Evolutionary conservation across 163 green algal genomes (phyloP), one percentile per base, ranked within the genome.

Genomic region (Chloromonas sp.): DNA sequence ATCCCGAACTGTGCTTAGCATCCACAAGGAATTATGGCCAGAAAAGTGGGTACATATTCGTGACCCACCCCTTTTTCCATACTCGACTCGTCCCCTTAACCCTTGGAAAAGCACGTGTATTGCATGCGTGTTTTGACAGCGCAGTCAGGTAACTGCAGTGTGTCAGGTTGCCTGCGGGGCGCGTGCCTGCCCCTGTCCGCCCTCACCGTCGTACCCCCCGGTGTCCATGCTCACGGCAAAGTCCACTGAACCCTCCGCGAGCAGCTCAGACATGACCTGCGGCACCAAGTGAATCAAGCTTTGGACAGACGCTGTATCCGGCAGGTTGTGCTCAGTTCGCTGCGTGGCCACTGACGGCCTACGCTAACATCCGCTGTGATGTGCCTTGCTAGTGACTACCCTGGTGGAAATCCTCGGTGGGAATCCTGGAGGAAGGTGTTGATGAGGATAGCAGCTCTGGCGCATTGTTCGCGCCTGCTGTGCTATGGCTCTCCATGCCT

Each of bases 141-240:
- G 36, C 36, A 36, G 36, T 36, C 36, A 36, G 36, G 36, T 36
- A 36, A 36, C 36, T 36, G 36, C 36, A 36, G 36, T 36, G 36
- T 36, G 36, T 36, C 36, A 36, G 36, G 36, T 36, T 36, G 36
- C 36, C 36, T 36, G 36, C 36, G 36, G 36, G 36, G 36, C 36
- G 36, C 36, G 36, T 36, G 80, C 60, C 59, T n/a, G 2, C 3
- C 57, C 57, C 3, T 58, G 3, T 66, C 5, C 58, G 5, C 57
- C 79, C 79, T 70, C 14, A 82, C 0, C 15, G 3, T 2, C 1
- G 81, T 81, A 85, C 89, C 87, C 81, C 59, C 15, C 84, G 81
- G 58, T 3, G 15, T 93, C 89, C n/a, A 93, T 85, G 0, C 85
- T 81, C 0, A 88, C 87, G 0, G 88, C 85, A 87, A 90, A 93